Base-by-base conservation (phyloP, 306 rosid genomes). In the Vicia sativa region DNA sequence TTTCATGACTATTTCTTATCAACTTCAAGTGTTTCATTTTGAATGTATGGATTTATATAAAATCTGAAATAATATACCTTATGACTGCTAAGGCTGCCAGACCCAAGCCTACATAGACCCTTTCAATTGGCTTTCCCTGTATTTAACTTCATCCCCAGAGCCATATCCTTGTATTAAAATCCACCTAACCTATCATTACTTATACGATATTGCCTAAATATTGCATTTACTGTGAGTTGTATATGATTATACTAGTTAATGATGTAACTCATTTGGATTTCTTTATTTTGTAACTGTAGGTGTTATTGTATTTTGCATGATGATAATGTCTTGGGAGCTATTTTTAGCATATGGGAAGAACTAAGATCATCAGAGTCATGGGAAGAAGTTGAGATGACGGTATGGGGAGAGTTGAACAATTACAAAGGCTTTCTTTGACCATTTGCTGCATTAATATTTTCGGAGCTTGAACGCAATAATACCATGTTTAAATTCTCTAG, bases 271-370 rank as follows among this genome's bases (percentile, higher is more conserved):
- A 8, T 38, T 76, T 71, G 74, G 68, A 58, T 64, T 77, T 72
- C 31, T 26, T 64, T 3, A 31, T 56, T 79, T 78, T 41, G 49
- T 18, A 21, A 79, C 11, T 77, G 78, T 52, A 93, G 99, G 97
- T 93, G 95, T 77, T 88, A 88, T 75, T 88, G 95, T 72, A 90
- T 93, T 71, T 77, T 93, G 83, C 96, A 93, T 62, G 84, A 93
- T 5, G 97, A 93, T 3, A 81, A 93, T 79, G 83, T 93, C 42
- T 68, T 93, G 84, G 96, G 97, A 73, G 97, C 97, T 37, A 81
- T 93, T 61, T 88, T 84, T 59, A 83, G 95, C 60, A 43, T 90
- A 56, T 93, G 96, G 97, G 70, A 79, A 4, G 87, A 90, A 60
- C 82, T 93, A 46, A 87, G 73, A 74, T 74, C 81, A 35, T 93